Conservation (phyloP, 169 alveolate species). For the Cryptosporidium parvum region DNA sequence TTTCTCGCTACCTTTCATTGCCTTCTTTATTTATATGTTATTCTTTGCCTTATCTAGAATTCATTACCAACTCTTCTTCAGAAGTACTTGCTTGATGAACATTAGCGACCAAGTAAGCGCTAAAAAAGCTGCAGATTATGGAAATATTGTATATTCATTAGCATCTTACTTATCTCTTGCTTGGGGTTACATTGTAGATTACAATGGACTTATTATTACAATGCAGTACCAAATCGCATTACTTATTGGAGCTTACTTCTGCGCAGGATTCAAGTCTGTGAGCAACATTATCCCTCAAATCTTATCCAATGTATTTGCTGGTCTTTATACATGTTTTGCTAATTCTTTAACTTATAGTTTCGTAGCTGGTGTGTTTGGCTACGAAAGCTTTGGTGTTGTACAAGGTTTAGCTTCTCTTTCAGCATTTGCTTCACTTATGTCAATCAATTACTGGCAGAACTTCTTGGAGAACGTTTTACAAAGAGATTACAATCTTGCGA, state of each 20-base stretch:
- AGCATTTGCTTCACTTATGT: constrained; percentile 43
- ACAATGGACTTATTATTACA: constrained; percentile 60
- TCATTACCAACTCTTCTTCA: constrained; percentile 62
- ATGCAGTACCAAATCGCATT: constrained; percentile 51
- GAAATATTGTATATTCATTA: constrained; percentile 45
- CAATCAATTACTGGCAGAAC: constrained; percentile 45
- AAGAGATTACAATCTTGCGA: constrained; percentile 49
- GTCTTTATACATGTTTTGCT: constrained; percentile 71
- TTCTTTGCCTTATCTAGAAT: constrained; percentile 63
- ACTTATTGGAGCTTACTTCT: constrained; percentile 43
- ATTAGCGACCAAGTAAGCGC: constrained; percentile 40
- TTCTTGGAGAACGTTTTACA: constrained; percentile 1
- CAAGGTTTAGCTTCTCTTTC: constrained; percentile 68
- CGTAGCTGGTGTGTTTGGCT: constrained; percentile 70
- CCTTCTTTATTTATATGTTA: constrained; percentile 55
- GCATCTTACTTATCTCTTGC: constrained; percentile 54
- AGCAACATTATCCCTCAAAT: constrained; percentile 65
- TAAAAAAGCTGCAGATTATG: constrained; percentile 49
- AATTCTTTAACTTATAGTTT: constrained; percentile 64
- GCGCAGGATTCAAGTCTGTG: constrained; percentile 55
- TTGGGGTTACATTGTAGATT: constrained; percentile 74
- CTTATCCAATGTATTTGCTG: constrained; percentile 62
- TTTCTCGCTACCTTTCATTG: constrained; percentile 31
- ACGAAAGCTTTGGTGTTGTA: constrained; percentile 57
- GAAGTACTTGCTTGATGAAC: constrained; percentile 54